phyloP scores from a whole-genome alignment of 225 moss, liverwort and hornwort species.

The Anthoceros angustus region DNA sequence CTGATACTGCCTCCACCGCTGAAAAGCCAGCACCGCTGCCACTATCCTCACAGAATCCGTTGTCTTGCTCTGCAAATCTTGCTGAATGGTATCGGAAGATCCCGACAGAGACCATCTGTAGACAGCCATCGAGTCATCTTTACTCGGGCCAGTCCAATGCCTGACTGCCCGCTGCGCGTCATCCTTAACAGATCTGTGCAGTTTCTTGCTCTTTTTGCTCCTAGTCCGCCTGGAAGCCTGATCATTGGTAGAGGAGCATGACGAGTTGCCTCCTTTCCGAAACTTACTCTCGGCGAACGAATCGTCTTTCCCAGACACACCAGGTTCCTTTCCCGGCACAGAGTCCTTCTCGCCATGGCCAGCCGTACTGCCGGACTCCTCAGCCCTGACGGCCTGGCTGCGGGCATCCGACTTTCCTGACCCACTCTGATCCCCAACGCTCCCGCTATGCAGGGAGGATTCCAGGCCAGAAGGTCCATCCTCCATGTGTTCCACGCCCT shows the following conservation, averaged over 20 bases:
- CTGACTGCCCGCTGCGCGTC: background rate
- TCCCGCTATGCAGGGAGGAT: background rate
- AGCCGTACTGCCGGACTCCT: conserved; percentile 1
- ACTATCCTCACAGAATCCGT: conserved; percentile 19
- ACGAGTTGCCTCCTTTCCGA: conserved; percentile 10
- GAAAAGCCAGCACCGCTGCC: conserved; percentile 68
- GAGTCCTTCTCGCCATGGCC: conserved; percentile 1
- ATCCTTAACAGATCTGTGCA: conserved; percentile 12
- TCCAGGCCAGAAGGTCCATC: background rate
- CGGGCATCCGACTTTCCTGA: conserved; percentile 4
- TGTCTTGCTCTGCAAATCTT: background rate
- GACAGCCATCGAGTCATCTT: background rate
- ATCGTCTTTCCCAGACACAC: conserved; percentile 16
- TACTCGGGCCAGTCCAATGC: background rate
- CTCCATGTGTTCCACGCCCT: background rate
- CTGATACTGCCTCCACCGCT: conserved; percentile 76
- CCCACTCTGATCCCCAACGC: background rate
- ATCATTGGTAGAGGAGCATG: background rate
- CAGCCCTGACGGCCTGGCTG: background rate
- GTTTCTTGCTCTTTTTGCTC: conserved; percentile 15
- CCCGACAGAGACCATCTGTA: conserved; percentile 1
- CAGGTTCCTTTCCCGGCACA: conserved; percentile 11
- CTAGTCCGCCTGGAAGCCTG: conserved; percentile 10
- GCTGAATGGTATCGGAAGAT: background rate
- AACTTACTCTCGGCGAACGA: conserved; percentile 17